These are phyloP conservation scores for Discostella stelligeroides DNA, from an alignment of 108 stramenopile genomes.

Conservation along the genomic window DNA sequence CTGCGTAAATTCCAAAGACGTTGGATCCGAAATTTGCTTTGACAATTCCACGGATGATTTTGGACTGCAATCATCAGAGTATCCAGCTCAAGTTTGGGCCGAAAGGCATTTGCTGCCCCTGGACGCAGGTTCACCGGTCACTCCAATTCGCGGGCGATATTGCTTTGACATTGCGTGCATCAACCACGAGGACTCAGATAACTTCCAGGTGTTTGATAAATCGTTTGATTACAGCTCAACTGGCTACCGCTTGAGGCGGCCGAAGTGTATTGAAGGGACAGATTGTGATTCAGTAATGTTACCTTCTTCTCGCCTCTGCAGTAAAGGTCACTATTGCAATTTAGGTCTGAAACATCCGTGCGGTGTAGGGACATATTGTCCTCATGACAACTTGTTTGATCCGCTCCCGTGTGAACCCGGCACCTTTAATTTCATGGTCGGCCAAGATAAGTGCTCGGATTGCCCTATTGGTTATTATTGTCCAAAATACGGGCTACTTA, in stretches of 20 bases:
- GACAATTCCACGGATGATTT: slow-evolving; percentile 70
- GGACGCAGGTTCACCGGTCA: slow-evolving; percentile 52
- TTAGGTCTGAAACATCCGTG: slow-evolving; percentile 68
- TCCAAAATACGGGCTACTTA: slow-evolving; percentile 61
- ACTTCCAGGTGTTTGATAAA: slow-evolving; percentile 56
- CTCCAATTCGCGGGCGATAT: slow-evolving; percentile 53
- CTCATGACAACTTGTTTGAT: slow-evolving; percentile 65
- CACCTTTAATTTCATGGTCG: slow-evolving; percentile 67
- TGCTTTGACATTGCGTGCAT: slow-evolving; percentile 56
- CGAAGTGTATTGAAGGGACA: slow-evolving; percentile 25
- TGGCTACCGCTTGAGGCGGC: slow-evolving; percentile 53
- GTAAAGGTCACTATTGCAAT: slow-evolving; percentile 70
- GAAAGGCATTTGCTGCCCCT: slow-evolving; percentile 48
- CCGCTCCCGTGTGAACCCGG: slow-evolving; percentile 84
- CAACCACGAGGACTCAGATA: slow-evolving; percentile 58
- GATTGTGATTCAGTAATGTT: background rate
- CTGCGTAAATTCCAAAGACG: slow-evolving; percentile 27
- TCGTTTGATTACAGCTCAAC: slow-evolving; percentile 71
- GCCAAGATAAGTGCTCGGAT: slow-evolving; percentile 74
- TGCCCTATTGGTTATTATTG: slow-evolving; percentile 83
- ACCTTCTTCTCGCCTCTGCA: slow-evolving; percentile 48
- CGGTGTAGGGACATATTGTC: slow-evolving; percentile 76
- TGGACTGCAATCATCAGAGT: slow-evolving; percentile 47
- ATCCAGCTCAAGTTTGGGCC: slow-evolving; percentile 46
- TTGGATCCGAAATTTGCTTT: slow-evolving; percentile 60